Evolutionary conservation across 148 eudicot genomes (phyloP).

Genomic region (Fagopyrum tataricum): DNA sequence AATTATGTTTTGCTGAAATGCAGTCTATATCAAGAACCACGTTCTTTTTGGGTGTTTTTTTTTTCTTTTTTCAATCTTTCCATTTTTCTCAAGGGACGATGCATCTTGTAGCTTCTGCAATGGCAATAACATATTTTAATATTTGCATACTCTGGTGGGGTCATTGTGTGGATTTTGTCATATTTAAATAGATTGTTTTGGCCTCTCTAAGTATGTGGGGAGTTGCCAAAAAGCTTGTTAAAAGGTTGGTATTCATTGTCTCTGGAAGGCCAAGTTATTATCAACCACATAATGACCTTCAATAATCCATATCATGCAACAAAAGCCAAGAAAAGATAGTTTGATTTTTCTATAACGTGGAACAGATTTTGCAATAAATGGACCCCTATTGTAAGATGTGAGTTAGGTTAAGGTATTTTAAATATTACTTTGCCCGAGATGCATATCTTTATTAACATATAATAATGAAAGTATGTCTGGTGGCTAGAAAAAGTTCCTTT

Average conservation of each 20-base stretch:
- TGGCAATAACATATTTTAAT: background rate
- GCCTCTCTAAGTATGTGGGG: conserved; percentile 1
- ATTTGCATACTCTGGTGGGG: background rate
- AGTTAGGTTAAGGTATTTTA: background rate
- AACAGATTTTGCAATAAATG: background rate
- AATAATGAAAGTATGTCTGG: conserved; percentile 3
- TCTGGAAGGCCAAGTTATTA: background rate
- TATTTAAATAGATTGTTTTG: conserved; percentile 5
- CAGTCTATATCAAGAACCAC: background rate
- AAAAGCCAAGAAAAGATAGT: conserved; percentile 13
- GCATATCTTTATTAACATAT: background rate
- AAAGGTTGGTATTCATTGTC: background rate
- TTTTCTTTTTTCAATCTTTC: background rate
- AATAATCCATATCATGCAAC: background rate
- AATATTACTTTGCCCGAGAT: background rate
- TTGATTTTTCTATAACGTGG: background rate
- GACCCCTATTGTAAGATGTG: background rate
- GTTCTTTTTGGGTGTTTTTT: background rate
- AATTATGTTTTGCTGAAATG: conserved; percentile 10
- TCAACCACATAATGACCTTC: conserved; percentile 2
- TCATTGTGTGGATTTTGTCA: background rate
- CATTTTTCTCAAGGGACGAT: background rate
- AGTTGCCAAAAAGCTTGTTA: conserved; percentile 1
- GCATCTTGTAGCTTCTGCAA: background rate
- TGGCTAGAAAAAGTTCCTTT: conserved; percentile 9